A percentile compares a stretch with the other conserved stretches of the same genome.
phyloP scores from a whole-genome alignment of 768 basidiomycete genomes.

The Phaffia australis region DNA sequence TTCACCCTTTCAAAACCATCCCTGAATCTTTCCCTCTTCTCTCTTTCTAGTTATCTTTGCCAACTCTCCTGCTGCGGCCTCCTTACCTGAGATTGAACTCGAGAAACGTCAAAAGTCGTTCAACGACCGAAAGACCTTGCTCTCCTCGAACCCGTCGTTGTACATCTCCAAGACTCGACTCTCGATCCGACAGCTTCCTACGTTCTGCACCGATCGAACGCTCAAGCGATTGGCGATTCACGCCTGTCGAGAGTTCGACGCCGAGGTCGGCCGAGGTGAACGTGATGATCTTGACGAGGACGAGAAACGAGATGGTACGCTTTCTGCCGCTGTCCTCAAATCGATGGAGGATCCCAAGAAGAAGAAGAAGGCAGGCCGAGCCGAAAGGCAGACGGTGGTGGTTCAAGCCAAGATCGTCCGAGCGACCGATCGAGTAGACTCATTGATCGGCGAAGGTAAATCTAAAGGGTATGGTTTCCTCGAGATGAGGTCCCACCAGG shows the following conservation, averaged over 20 bases:
- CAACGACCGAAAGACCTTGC: constrained; percentile 67
- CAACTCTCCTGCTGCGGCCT: constrained; percentile 65
- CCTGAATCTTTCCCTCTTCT: neutral
- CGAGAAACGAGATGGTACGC: constrained; percentile 50
- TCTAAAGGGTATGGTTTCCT: constrained; percentile 94
- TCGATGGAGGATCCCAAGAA: constrained; percentile 29
- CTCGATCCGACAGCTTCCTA: constrained; percentile 81
- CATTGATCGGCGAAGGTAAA: constrained; percentile 70
- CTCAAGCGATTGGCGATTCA: constrained; percentile 79
- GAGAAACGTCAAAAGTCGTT: constrained; percentile 77
- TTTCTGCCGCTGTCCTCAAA: constrained; percentile 32
- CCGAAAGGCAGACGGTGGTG: constrained; percentile 47
- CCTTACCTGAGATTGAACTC: constrained; percentile 61
- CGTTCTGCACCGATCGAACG: constrained; percentile 77
- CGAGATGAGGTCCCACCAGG: constrained; percentile 75
- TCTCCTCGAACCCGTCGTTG: constrained; percentile 83
- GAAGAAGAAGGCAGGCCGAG: constrained; percentile 34
- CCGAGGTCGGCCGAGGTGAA: constrained; percentile 55
- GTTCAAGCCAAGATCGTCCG: constrained; percentile 89
- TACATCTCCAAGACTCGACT: constrained; percentile 92
- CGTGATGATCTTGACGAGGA: constrained; percentile 58
- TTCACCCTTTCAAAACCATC: neutral
- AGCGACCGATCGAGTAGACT: constrained; percentile 76
- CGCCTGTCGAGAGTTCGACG: constrained; percentile 64
- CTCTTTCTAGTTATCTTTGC: constrained; percentile 66